Base-by-base conservation (phyloP, 345 rosid species). In the Melaleuca quinquenervia region DNA sequence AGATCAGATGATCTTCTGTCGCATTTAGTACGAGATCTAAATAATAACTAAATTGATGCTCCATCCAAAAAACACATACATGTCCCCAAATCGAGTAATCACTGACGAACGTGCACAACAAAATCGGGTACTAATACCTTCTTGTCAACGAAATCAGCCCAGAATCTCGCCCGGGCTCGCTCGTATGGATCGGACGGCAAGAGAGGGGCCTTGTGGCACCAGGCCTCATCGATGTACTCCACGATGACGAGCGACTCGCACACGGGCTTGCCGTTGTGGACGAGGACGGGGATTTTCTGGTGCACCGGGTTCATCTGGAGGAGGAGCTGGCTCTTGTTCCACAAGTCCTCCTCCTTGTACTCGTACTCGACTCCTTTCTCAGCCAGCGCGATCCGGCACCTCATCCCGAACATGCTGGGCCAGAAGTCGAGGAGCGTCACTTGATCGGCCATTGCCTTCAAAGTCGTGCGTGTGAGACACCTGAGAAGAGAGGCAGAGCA, bases 171-270 rank as follows among this genome's bases (percentile, higher is more conserved):
- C 8, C 80, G 75, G 10, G 90, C 86, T 80, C 85, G 52, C 22
- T 51, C 24, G 76, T 86, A 84, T n/a, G 86, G 85, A 74, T 86
- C 85, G 6, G 83, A 58, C n/a, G 90, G 87, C 60, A 88, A 54
- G 49, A 88, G 52, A 7, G 88, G 76, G 56, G 85, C 36, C 27
- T 51, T 36, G 20, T 64, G 53, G 12, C 48, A 16, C 88, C 88
- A 88, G 24, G 44, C 64, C 54, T 88, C 86, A n/a, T 88, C 87
- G 7, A 88, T 88, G 29, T 84, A 88, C 58, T 88, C 55, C 6
- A 84, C 82, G 2, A 88, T 84, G 20, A 32, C 15, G 32, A 82
- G 70, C 3, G 84, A 86, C 76, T 88, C 86, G 16, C 86, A 86
- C 5, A 86, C 74, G 18, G 86, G 83, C 82, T 24, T 84, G 29